Base-by-base conservation (phyloP, 2,329 filamentous ascomycete species). In the Chaetoscypha palmicola region DNA sequence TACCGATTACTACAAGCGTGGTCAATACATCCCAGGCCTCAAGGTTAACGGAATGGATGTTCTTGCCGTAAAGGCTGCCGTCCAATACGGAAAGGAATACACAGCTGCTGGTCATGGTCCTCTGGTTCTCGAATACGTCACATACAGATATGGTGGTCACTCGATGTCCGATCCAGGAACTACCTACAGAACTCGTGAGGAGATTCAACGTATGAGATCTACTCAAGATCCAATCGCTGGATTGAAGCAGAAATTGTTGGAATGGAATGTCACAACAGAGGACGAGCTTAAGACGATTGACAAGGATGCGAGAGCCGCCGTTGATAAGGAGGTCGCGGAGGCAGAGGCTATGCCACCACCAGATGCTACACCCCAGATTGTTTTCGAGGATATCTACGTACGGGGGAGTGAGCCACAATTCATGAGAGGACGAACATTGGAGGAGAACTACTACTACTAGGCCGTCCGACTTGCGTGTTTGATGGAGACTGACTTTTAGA, bases 1-100 rank as follows among this genome's bases (percentile, higher is more conserved):
- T 65, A 97, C 92, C 68, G 92, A 98, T 69, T 98, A 98, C 83
- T 97, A 98, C 81, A 97, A 97, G 83, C 91, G 92, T 72, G 92
- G 92, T 57, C 92, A 98, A 74, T 98, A 97, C 77, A 98, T 98
- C 58, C 91, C 92, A 46, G 92, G 92, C 73, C 81, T 98, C 61
- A 98, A 98, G 80, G 88, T 98, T 69, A 98, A 98, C 73, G 92
- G 88, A 64, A 98, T 98, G 92, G 92, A 98, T 66, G 89, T 95
- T 60, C 85, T 98, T 52, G 91, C 92, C 53, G 91, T 96, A 68
- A 95, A 95, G 79, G 89, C 91, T 41, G 92, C 92, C 54, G 89
- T 95, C 61, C 76, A 91, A 70, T 90, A 95, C 73, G 89, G 84
- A 64, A 95, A 92, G 75, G 78, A 94, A 64, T 94, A 83, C 75